Evolutionary conservation across 768 basidiomycete genomes (phyloP).

Genomic region (Rubroboletus pulcherrimus): DNA sequence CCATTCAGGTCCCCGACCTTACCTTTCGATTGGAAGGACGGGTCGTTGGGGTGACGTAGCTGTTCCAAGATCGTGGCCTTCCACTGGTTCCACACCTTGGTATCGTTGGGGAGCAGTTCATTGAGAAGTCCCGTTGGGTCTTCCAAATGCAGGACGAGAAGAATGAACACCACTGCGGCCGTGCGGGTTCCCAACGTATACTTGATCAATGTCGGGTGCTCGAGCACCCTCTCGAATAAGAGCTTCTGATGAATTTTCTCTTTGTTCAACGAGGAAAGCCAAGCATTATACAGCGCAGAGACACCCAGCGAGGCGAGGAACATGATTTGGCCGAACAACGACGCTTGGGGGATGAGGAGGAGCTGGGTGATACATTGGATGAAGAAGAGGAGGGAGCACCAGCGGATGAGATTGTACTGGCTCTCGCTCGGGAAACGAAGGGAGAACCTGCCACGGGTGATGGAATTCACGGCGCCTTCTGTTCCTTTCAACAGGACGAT

Average conservation of each 20-base stretch:
- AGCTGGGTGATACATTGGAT: too few species aligned
- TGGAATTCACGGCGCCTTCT: neutral
- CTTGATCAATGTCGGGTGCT: neutral
- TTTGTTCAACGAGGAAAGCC: conserved; percentile 30
- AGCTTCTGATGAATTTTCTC: neutral
- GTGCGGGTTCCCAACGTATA: neutral
- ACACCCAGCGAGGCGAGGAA: neutral
- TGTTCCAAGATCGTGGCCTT: neutral
- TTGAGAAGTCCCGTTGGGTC: neutral
- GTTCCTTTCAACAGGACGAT: neutral
- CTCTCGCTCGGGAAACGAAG: too few species aligned
- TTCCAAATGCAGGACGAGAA: neutral
- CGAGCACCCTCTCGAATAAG: neutral
- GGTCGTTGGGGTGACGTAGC: neutral
- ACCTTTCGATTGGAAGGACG: neutral
- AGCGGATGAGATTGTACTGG: too few species aligned
- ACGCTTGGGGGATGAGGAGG: too few species aligned
- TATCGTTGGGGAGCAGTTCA: neutral
- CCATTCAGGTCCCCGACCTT: neutral
- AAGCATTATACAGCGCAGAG: conserved; percentile 23
- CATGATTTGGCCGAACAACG: too few species aligned
- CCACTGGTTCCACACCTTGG: neutral
- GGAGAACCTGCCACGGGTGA: neutral
- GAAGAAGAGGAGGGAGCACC: too few species aligned
- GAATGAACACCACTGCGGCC: neutral